Percentiles rank a stretch among this genome's conserved stretches.
phyloP scores from a whole-genome alignment of 768 basidiomycete genomes.

The Russula sp. region DNA sequence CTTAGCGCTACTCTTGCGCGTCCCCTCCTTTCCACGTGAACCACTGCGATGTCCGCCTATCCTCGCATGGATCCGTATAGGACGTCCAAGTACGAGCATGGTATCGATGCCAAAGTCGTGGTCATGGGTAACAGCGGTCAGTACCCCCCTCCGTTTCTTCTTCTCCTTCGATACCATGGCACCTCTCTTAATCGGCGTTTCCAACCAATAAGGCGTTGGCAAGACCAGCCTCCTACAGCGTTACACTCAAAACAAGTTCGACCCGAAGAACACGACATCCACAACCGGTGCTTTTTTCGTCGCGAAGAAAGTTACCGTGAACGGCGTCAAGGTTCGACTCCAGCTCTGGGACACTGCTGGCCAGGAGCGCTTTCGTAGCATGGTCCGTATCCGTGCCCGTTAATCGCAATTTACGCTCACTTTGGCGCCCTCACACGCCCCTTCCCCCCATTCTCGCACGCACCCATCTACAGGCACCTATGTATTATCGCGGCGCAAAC shows the following conservation, averaged over 20 bases:
- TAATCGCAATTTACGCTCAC: slow-evolving; percentile 18
- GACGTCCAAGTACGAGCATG: slow-evolving; percentile 66
- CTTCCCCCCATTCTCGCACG: neutral
- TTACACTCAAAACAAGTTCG: slow-evolving; percentile 87
- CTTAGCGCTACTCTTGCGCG: slow-evolving; percentile 39
- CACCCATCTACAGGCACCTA: slow-evolving; percentile 60
- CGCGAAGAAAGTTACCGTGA: slow-evolving; percentile 82
- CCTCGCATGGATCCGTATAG: slow-evolving; percentile 58
- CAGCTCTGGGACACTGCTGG: slow-evolving; percentile 94
- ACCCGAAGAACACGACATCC: slow-evolving; percentile 79
- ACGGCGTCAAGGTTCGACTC: slow-evolving; percentile 78
- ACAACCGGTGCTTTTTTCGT: slow-evolving; percentile 93
- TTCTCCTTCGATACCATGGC: neutral
- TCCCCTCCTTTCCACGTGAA: slow-evolving; percentile 21
- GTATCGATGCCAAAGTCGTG: slow-evolving; percentile 92
- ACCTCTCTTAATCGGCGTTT: neutral
- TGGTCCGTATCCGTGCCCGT: slow-evolving; percentile 45
- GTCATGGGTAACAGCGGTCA: slow-evolving; percentile 79
- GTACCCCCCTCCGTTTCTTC: slow-evolving; percentile 20
- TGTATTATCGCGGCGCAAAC: slow-evolving; percentile 96
- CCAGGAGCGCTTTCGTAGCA: slow-evolving; percentile 86
- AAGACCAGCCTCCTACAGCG: slow-evolving; percentile 88
- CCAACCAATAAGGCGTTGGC: slow-evolving; percentile 57
- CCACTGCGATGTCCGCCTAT: slow-evolving; percentile 47
- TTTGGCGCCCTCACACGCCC: slow-evolving; percentile 9